phyloP scores from a whole-genome alignment of 2,329 filamentous ascomycete genomes.

The Pseudogymnoascus sp. region DNA sequence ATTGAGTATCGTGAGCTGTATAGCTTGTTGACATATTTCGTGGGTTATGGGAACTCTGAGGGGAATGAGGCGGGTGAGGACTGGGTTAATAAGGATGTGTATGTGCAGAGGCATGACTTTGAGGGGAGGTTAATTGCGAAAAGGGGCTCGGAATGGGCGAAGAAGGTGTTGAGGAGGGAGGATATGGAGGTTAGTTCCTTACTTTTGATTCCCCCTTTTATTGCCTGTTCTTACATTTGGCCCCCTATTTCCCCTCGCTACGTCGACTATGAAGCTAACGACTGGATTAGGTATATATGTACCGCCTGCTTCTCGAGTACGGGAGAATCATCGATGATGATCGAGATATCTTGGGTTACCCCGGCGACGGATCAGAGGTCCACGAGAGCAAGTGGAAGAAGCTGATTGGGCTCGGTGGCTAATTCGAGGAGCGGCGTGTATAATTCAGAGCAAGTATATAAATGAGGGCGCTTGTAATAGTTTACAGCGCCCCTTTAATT shows the following conservation, averaged over 20 bases:
- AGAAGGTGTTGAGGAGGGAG: slow-evolving; percentile 61
- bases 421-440: not conserved
- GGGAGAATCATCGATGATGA: slow-evolving; percentile 34
- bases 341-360: slow-evolving; percentile 29
- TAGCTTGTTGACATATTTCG: slow-evolving; percentile 66
- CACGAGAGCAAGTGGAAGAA: slow-evolving; percentile 17
- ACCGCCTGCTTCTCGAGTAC: slow-evolving; percentile 62
- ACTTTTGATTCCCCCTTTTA: not conserved
- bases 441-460: not conserved
- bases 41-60: slow-evolving; percentile 48
- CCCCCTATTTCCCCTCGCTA: slow-evolving; percentile 7
- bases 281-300: slow-evolving; percentile 43
- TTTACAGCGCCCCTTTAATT: not conserved
- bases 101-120: slow-evolving; percentile 37
- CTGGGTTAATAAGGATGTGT: slow-evolving; percentile 33
- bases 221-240: not conserved
- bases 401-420: not conserved
- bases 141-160: slow-evolving; percentile 63
- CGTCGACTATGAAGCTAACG: slow-evolving; percentile 24
- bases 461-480: not conserved
- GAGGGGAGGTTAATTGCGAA: slow-evolving; percentile 59
- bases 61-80: slow-evolving; percentile 43
- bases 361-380: slow-evolving; percentile 28
- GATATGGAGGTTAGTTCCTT: slow-evolving; percentile 61
- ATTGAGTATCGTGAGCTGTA: slow-evolving; percentile 66